phyloP scores from a whole-genome alignment of 768 basidiomycete genomes.

The Imleria badia region DNA sequence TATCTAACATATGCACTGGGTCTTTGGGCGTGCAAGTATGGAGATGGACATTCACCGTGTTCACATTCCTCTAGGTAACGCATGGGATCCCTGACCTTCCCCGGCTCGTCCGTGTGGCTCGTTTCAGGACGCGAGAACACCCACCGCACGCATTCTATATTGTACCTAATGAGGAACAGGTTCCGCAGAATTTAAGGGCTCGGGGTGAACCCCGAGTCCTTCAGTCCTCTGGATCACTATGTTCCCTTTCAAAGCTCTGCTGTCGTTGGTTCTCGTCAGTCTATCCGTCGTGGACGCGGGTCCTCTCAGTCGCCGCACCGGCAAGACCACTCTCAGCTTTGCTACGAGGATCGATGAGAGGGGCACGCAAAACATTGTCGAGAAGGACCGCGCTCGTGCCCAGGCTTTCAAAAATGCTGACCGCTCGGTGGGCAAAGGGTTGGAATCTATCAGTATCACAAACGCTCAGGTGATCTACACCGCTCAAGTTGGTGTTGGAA shows the following conservation, averaged over 20 bases:
- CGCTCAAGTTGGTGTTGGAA: conserved; percentile 25
- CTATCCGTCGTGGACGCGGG: conserved; percentile 16
- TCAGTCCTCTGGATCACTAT: conserved; percentile 6
- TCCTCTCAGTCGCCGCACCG: conserved; percentile 7
- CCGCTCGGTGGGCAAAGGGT: conserved; percentile 24
- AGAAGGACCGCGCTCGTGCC: background rate
- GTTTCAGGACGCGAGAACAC: background rate
- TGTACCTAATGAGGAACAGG: background rate
- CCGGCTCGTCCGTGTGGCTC: background rate
- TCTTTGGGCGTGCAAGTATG: background rate
- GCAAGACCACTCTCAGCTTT: conserved; percentile 17
- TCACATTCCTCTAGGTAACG: background rate
- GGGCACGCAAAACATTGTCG: conserved; percentile 13
- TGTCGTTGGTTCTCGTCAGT: conserved; percentile 14
- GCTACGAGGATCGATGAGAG: conserved; percentile 12
- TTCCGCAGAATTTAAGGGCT: background rate
- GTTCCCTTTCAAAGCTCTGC: conserved; percentile 14
- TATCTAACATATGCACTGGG: background rate
- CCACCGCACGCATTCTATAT: background rate
- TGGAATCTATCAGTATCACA: conserved; percentile 6
- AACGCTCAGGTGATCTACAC: conserved; percentile 27
- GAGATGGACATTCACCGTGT: background rate
- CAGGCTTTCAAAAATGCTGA: conserved; percentile 14
- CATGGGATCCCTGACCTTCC: background rate
- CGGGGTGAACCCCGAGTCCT: background rate